Base-by-base conservation (phyloP, 306 rosid genomes). In the Trichosanthes truncata region DNA sequence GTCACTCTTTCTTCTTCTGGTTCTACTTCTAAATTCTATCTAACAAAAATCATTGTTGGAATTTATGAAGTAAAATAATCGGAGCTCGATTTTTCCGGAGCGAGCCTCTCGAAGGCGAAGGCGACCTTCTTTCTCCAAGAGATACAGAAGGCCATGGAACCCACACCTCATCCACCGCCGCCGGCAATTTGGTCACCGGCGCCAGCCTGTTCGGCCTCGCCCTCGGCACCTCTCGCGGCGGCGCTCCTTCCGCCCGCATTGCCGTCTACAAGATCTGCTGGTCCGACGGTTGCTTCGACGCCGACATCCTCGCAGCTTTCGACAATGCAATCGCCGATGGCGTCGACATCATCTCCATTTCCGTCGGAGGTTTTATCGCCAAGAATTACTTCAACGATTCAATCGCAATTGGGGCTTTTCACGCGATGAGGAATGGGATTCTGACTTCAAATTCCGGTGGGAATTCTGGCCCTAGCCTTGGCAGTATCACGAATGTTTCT, bases 241-340 rank as follows among this genome's bases (percentile, higher is more conserved):
- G 87, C 1, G 87, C 79, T 12, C 83, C 86, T 45, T 59, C 85
- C 0, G 93, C 93, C 5, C 89, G 91, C 20, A 66, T 89, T 23
- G 93, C 91, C 9, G 77, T 79, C 53, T 89, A 87, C 76, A 91
- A 91, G 85, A 86, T 57, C 5, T 89, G 92, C 53, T 91, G 90
- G 96, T 0, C 0, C 3, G 76, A 78, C 43, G 86, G 83, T 0
- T 87, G 92, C 65, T 0, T 0, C 11, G 83, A 59, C 6, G 84
- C 81, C 9, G 86, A 84, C 56, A 80, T 86, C 21, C 89, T 89
- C 3, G 87, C 88, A 9, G 93, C 91, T 21, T 89, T 87, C 51
- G 91, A 89, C 46, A 83, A 87, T 57, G 93, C 89, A 15, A 89
- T 89, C 35, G 85, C 86, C 0, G 93, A 89, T 55, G 91, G 93